phyloP scores from a whole-genome alignment of 257 asterid species.

The Solanum tacnaense region DNA sequence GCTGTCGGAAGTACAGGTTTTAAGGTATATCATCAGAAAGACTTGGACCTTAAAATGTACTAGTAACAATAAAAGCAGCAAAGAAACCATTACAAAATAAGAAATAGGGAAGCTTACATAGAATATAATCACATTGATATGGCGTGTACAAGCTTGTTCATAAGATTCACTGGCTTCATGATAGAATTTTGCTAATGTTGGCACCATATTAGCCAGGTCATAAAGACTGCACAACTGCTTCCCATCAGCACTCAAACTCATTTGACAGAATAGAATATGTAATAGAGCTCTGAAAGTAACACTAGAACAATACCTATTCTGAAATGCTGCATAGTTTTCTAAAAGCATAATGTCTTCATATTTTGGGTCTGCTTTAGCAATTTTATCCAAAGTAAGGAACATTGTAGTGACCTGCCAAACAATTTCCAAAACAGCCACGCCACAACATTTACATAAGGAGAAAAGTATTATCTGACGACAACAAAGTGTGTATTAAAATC shows the following conservation, averaged over 20 bases:
- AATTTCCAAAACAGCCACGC: constrained; percentile 9
- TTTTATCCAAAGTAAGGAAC: constrained; percentile 93
- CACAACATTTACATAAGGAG: neutral
- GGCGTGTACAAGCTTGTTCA: constrained; percentile 85
- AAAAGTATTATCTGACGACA: neutral
- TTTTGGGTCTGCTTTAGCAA: constrained; percentile 77
- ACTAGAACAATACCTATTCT: constrained; percentile 54
- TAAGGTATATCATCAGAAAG: neutral
- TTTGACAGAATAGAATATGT: neutral
- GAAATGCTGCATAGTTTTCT: constrained; percentile 98
- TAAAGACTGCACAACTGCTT: constrained; percentile 55
- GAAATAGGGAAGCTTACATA: constrained; percentile 42
- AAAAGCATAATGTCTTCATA: constrained; percentile 73
- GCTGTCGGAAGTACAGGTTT: constrained; percentile 36
- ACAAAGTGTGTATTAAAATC: neutral
- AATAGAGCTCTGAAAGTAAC: neutral
- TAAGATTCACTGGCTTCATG: constrained; percentile 97
- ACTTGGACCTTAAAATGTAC: neutral
- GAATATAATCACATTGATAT: constrained; percentile 75
- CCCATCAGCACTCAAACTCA: constrained; percentile 13
- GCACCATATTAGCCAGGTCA: constrained; percentile 95
- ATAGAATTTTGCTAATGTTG: constrained; percentile 88
- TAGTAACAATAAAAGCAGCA: neutral
- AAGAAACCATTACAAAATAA: neutral
- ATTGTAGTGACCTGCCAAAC: constrained; percentile 77